A percentile compares a stretch with the other conserved stretches of the same genome.
These are phyloP conservation scores for Solanum sparsipilum DNA, from an alignment of 257 asterid genomes.

Conservation along the genomic window DNA sequence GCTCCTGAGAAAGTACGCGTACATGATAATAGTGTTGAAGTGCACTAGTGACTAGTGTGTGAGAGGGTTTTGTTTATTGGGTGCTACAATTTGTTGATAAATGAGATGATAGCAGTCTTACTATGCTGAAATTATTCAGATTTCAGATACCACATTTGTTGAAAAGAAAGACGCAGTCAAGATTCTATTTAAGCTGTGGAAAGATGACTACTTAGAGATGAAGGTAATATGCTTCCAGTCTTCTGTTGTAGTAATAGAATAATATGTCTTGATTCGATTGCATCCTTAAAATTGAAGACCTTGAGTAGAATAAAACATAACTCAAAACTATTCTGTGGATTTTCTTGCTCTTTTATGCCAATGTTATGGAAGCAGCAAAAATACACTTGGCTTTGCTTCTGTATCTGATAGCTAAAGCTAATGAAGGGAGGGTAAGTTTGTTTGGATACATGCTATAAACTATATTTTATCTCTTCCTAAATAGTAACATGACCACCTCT, in stretches of 20 bases:
- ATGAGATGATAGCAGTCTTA: not conserved
- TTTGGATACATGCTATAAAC: not conserved
- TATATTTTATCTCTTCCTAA: not conserved
- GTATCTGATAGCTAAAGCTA: not conserved
- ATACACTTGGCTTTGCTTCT: not conserved
- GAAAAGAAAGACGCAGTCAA: constrained; percentile 65
- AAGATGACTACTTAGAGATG: constrained; percentile 67
- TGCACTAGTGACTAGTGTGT: not conserved
- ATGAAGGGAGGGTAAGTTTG: not conserved
- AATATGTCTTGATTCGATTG: not conserved
- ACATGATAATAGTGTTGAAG: not conserved
- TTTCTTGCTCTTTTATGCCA: not conserved
- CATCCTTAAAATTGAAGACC: not conserved
- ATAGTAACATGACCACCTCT: not conserved
- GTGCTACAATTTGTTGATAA: not conserved
- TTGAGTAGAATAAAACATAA: not conserved
- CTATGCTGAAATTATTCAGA: constrained; percentile 25
- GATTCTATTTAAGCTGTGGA: constrained; percentile 74
- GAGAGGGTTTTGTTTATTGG: not conserved
- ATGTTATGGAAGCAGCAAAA: not conserved
- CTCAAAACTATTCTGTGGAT: not conserved
- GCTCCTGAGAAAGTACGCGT: not conserved
- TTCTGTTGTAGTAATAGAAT: not conserved
- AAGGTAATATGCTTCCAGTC: constrained; percentile 35
- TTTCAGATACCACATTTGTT: constrained; percentile 61